Evolutionary conservation across 140 eudicot species (phyloP), one percentile per base, ranked within the genome.

Genomic region (Anethum foeniculum): DNA sequence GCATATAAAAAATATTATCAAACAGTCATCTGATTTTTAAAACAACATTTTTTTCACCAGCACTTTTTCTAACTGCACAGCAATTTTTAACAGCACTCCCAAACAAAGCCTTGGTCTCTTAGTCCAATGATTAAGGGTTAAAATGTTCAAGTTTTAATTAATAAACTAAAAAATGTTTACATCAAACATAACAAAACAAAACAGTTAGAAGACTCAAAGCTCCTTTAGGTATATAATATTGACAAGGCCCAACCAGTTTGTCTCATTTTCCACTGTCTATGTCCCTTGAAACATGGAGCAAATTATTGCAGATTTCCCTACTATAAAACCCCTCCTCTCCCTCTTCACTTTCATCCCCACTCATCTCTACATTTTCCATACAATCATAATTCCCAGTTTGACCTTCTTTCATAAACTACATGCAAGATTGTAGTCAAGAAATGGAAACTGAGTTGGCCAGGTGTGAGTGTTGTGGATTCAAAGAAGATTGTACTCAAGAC

Each of bases 281-380:
- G 87, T 79, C 89, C 91, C 91, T 81, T 81, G 77, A 84, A 88
- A 85, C 91, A 85, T 88, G 91, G 86, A 85, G 87, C 47, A 83
- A 85, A 54, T 88, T 85, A 82, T 85, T 88, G 87, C 91, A 76
- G 48, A 65, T 83, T 83, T 83, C 76, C 88, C 83, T 76, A 78
- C 82, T 85, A 83, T 83, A 85, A 82, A 46, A 32, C 38, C 32
- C 32, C 71, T 77, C 64, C 51, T 51, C 25, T 47, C 32, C 80
- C 77, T 58, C 82, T 41, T 18, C 62, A 72, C 71, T 49, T 58
- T 23, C 77, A 13, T 19, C 80, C 78, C 62, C 80, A 39, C 32
- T 56, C 69, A 75, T 68, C 44, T 4, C 32, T 8, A 6, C 52
- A 41, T 21, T 16, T n/a, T 7, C 15, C 46, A 39, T 7, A 1